A percentile compares a stretch with the other conserved stretches of the same genome.
phyloP scores from a whole-genome alignment of 805 yeast genomes.

The Kodamaea sagamina region DNA sequence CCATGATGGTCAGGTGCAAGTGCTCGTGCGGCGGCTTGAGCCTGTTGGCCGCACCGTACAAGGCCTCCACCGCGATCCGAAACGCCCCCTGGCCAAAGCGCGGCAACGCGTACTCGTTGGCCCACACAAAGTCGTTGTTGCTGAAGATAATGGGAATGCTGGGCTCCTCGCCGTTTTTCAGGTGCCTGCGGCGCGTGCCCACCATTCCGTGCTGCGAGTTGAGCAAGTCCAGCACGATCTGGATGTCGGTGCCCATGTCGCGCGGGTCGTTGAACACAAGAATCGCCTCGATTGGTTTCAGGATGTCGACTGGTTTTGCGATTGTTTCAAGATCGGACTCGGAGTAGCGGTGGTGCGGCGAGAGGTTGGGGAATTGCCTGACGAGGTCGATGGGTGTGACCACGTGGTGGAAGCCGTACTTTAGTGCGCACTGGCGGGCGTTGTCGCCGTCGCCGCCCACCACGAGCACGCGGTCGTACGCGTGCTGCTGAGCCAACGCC shows the following conservation, averaged over 20 bases:
- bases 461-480: slow-evolving; percentile 64
- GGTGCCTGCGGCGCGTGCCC: slow-evolving; percentile 54
- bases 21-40: slow-evolving; percentile 30
- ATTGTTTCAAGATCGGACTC: slow-evolving; percentile 42
- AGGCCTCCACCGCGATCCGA: slow-evolving; percentile 58
- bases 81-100: slow-evolving; percentile 93
- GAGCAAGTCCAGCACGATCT: slow-evolving; percentile 70
- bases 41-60: slow-evolving; percentile 57
- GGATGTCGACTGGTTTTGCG: slow-evolving; percentile 19
- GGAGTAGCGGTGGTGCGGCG: slow-evolving; percentile 68
- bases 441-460: slow-evolving; percentile 79
- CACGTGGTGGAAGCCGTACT: slow-evolving; percentile 78
- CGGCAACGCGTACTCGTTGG: slow-evolving; percentile 74
- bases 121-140: slow-evolving; percentile 85
- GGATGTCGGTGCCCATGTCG: slow-evolving; percentile 84
- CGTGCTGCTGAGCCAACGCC: slow-evolving; percentile 48
- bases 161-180: slow-evolving; percentile 9
- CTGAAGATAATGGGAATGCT: slow-evolving; percentile 72
- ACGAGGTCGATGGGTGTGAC: slow-evolving; percentile 73
- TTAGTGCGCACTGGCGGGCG: slow-evolving; percentile 70
- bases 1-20: slow-evolving; percentile 61
- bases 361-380: slow-evolving; percentile 53
- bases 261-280: slow-evolving; percentile 87
- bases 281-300: slow-evolving; percentile 65
- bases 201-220: slow-evolving; percentile 61